Evolutionary conservation across 2,329 filamentous ascomycete genomes (phyloP).

Genomic region (Botrytis porri): DNA sequence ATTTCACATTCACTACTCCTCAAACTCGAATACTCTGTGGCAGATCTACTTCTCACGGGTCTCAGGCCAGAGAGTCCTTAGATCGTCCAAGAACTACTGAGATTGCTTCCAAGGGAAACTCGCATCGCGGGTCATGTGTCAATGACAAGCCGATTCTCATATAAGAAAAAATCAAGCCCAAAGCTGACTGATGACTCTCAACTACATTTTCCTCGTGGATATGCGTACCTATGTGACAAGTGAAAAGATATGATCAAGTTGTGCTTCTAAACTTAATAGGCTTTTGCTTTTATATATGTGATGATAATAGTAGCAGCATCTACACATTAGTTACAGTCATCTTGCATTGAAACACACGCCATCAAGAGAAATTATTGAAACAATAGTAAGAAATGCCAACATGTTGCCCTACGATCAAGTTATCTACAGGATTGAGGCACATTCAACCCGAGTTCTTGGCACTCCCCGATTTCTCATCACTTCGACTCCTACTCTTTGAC

Average conservation of each 20-base stretch:
- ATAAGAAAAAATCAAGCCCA: rapidly evolving
- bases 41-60: neutral
- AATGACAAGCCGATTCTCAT: neutral
- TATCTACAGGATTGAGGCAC: neutral
- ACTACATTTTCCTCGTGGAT: neutral
- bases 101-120: neutral
- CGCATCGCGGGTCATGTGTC: neutral
- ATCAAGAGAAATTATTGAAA: neutral
- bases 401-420: neutral
- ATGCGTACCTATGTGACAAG: neutral
- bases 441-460: rapidly evolving
- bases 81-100: neutral
- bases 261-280: neutral
- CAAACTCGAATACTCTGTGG: neutral
- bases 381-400: neutral
- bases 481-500: neutral
- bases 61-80: neutral
- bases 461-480: neutral
- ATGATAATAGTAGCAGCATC: neutral
- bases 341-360: neutral
- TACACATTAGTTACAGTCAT: neutral
- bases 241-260: neutral
- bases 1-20: neutral
- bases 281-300: neutral
- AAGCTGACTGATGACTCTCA: neutral